phyloP scores from a whole-genome alignment of 257 asterid genomes.

The Henckelia pumila region DNA sequence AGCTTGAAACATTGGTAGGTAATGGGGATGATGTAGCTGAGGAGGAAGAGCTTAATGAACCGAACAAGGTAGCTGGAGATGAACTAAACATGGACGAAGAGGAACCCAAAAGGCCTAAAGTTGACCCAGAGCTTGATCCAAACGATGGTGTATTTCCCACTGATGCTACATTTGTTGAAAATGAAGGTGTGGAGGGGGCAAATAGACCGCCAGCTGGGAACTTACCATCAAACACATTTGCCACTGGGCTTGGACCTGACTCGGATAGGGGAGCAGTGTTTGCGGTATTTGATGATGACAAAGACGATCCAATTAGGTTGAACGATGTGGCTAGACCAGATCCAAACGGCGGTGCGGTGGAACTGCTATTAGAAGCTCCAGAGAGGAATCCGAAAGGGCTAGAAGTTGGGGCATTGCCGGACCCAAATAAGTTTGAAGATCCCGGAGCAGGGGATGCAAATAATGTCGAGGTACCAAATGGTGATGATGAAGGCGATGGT shows the following conservation, averaged over 20 bases:
- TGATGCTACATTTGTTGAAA: constrained; percentile 21
- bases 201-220: constrained; percentile 22
- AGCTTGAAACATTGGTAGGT: constrained; percentile 24
- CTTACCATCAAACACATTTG: constrained; percentile 26
- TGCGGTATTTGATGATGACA: constrained; percentile 20
- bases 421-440: constrained; percentile 35
- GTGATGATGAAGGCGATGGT: constrained; percentile 37
- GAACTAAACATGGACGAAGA: constrained; percentile 30
- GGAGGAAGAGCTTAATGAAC: constrained; percentile 26
- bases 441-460: constrained; percentile 48
- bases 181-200: constrained; percentile 35
- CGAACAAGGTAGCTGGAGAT: constrained; percentile 31
- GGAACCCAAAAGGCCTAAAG: constrained; percentile 31
- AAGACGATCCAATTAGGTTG: constrained; percentile 29
- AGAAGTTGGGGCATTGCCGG: constrained; percentile 36
- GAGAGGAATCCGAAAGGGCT: constrained; percentile 38
- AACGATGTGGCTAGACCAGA: constrained; percentile 24
- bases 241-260: background rate
- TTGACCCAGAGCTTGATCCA: constrained; percentile 34
- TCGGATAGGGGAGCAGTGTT: constrained; percentile 23
- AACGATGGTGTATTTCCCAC: constrained; percentile 30
- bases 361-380: constrained; percentile 34
- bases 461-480: constrained; percentile 31
- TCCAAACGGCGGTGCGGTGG: constrained; percentile 40
- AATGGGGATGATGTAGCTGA: constrained; percentile 30